Percentiles rank a stretch among this genome's conserved stretches.
These are phyloP conservation scores for Nelumbo lutea DNA, from an alignment of 164 flowering plant species.

Conservation along the genomic window DNA sequence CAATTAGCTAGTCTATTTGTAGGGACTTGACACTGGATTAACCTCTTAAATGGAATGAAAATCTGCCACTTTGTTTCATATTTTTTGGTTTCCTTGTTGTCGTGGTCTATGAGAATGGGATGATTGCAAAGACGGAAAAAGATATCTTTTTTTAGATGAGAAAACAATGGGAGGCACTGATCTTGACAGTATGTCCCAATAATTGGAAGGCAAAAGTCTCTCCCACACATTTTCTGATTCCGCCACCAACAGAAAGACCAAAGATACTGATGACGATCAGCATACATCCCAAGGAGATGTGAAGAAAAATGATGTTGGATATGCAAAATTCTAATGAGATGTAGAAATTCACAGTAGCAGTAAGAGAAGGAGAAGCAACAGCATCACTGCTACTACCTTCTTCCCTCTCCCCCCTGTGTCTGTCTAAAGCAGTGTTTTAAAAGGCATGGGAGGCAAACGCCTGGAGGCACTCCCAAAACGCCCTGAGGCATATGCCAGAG, in stretches of 20 bases:
- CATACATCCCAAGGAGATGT: slow-evolving; percentile 25
- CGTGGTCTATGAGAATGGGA: slow-evolving; percentile 14
- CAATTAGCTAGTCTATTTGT: too few species aligned
- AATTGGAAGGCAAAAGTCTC: slow-evolving; percentile 5
- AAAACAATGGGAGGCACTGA: slow-evolving; percentile 4
- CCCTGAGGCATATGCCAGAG: too few species aligned
- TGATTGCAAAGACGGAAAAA: slow-evolving; percentile 15
- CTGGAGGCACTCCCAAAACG: too few species aligned
- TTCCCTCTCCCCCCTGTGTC: too few species aligned
- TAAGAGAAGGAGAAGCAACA: too few species aligned
- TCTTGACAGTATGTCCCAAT: slow-evolving; percentile 9
- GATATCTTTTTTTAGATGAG: slow-evolving; percentile 18
- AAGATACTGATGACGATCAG: slow-evolving; percentile 16
- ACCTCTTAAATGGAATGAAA: too few species aligned
- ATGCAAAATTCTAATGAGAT: neutral
- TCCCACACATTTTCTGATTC: slow-evolving; percentile 23
- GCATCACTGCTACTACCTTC: too few species aligned
- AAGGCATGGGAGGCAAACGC: too few species aligned
- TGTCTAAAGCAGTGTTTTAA: too few species aligned
- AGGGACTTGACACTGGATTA: too few species aligned
- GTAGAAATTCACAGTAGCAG: neutral
- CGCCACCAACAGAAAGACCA: slow-evolving; percentile 14
- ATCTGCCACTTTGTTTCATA: too few species aligned
- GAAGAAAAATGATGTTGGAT: neutral
- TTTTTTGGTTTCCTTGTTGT: neutral